These are phyloP conservation scores for Magnolia changhungtana DNA, from an alignment of 164 flowering plant genomes.

Conservation along the genomic window DNA sequence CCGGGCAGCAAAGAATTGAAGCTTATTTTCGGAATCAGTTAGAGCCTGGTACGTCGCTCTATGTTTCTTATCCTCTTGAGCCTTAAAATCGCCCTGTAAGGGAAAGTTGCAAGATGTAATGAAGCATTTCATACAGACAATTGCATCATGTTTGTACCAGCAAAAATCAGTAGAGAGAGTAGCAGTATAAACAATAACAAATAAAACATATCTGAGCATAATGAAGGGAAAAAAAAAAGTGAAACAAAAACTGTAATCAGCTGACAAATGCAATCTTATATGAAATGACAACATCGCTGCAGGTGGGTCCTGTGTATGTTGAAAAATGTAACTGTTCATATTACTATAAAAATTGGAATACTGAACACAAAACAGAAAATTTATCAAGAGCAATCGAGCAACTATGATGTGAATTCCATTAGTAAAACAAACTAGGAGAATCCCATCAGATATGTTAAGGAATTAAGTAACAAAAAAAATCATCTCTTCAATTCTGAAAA, in stretches of 20 bases:
- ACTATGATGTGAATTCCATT: too few relatives aligned
- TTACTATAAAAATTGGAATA: too few relatives aligned
- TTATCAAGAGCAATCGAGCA: too few relatives aligned
- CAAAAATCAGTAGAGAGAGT: not conserved
- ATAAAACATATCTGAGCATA: too few relatives aligned
- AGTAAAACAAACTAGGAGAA: too few relatives aligned
- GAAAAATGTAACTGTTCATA: too few relatives aligned
- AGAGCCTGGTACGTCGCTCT: conserved; percentile 70
- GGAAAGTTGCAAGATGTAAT: not conserved
- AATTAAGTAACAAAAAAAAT: too few relatives aligned
- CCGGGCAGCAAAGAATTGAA: conserved; percentile 83
- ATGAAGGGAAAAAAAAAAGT: not conserved
- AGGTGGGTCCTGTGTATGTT: not conserved
- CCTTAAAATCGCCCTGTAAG: conserved; percentile 68
- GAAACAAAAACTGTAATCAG: not conserved
- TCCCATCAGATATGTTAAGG: too few relatives aligned
- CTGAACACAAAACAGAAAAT: too few relatives aligned
- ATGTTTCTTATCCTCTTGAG: conserved; percentile 81
- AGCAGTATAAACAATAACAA: too few relatives aligned
- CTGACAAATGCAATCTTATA: too few relatives aligned
- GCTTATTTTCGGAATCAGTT: conserved; percentile 65
- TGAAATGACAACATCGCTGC: not conserved
- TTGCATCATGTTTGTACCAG: not conserved
- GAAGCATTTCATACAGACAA: not conserved
- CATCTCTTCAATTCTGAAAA: too few relatives aligned